Conservation (phyloP, 2,329 filamentous ascomycete species). For the Didymella arachidicola region DNA sequence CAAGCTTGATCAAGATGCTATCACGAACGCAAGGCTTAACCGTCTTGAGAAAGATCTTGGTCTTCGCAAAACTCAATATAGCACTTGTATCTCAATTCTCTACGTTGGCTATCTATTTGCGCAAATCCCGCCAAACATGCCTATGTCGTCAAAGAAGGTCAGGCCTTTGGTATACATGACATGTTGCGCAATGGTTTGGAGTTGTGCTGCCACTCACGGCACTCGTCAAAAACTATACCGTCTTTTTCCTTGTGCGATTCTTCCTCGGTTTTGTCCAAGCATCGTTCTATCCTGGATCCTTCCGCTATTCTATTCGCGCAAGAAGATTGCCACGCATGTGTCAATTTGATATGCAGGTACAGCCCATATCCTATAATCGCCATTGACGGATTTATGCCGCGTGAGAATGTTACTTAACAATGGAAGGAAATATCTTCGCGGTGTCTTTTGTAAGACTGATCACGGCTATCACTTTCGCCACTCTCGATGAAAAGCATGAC, state of each 20-base stretch:
- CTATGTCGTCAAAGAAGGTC: conserved; percentile 48
- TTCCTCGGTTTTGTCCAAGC: conserved; percentile 43
- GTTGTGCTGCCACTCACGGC: conserved; percentile 40
- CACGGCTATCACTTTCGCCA: conserved; percentile 28
- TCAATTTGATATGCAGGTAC: conserved; percentile 21
- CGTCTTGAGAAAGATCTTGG: conserved; percentile 63
- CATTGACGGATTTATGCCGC: no score
- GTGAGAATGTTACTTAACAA: background rate
- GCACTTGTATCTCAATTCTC: conserved; percentile 52
- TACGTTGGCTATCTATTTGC: conserved; percentile 37
- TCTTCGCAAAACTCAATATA: conserved; percentile 36
- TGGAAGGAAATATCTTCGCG: conserved; percentile 24
- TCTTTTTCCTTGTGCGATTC: conserved; percentile 40
- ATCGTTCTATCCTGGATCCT: conserved; percentile 68
- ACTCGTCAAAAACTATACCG: conserved; percentile 38
- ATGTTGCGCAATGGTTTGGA: conserved; percentile 46
- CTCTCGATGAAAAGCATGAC: conserved; percentile 28
- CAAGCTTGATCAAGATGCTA: conserved; percentile 66
- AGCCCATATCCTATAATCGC: background rate
- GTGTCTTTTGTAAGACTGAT: conserved; percentile 27
- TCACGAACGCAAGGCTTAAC: conserved; percentile 68
- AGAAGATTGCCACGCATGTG: conserved; percentile 45
- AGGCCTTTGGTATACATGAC: conserved; percentile 43
- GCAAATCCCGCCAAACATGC: conserved; percentile 55
- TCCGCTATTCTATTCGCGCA: conserved; percentile 70